These are phyloP conservation scores for Marasmius sp. DNA, from an alignment of 1,284 basidiomycete genomes.

Conservation along the genomic window DNA sequence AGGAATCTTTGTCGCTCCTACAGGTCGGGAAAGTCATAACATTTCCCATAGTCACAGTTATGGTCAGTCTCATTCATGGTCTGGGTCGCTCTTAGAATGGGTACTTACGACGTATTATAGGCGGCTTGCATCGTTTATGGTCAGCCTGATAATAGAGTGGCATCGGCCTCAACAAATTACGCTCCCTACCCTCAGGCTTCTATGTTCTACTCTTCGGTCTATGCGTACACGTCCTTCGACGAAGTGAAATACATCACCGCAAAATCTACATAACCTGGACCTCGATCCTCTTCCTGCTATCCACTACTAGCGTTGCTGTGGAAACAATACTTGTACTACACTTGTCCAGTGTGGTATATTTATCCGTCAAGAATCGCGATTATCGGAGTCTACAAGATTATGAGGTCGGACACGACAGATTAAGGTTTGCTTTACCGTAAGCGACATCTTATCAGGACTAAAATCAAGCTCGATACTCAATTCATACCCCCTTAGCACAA, in stretches of 20 bases:
- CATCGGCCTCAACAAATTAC: not conserved
- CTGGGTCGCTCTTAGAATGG: not conserved
- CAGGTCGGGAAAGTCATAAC: not conserved
- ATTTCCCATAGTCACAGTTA: not conserved
- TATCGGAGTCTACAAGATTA: not conserved
- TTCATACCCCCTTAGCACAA: not conserved
- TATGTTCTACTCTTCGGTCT: not conserved
- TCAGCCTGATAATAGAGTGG: not conserved
- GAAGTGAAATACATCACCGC: not conserved
- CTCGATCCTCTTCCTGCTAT: not conserved
- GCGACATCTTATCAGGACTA: not conserved
- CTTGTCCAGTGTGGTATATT: not conserved
- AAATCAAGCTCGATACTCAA: not conserved
- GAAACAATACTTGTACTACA: not conserved
- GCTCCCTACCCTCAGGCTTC: not conserved
- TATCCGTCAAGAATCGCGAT: not conserved
- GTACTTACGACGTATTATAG: not conserved
- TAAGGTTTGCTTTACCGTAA: not conserved
- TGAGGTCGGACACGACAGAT: not conserved
- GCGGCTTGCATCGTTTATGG: not conserved
- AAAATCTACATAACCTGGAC: not conserved
- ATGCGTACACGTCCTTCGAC: not conserved
- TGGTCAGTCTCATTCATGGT: not conserved
- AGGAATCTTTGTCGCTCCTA: not conserved
- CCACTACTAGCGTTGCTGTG: not conserved